These are phyloP conservation scores for Astraeus odoratus DNA, from an alignment of 768 basidiomycete species.

Conservation along the genomic window DNA sequence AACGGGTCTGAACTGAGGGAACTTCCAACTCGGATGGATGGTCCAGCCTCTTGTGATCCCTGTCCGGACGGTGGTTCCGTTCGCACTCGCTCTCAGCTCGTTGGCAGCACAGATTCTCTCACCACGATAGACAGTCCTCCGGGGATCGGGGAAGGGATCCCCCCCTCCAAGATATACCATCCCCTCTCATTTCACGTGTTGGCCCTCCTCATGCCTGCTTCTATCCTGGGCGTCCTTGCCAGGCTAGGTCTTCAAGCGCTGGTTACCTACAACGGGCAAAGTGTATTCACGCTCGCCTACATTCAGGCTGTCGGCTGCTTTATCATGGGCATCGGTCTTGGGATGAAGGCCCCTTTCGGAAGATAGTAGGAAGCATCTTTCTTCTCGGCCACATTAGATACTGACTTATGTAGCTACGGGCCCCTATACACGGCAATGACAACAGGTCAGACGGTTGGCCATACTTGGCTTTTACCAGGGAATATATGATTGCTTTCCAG, in stretches of 20 bases:
- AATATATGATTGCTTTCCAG: slow-evolving; percentile 28
- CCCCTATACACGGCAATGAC: slow-evolving; percentile 85
- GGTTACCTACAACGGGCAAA: slow-evolving; percentile 61
- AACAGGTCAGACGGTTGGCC: slow-evolving; percentile 50
- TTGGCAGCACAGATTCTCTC: slow-evolving; percentile 30
- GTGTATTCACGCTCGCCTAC: slow-evolving; percentile 81
- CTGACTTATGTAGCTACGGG: slow-evolving; percentile 53
- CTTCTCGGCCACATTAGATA: slow-evolving; percentile 5
- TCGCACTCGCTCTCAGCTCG: background rate
- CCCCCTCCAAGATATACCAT: slow-evolving; percentile 31
- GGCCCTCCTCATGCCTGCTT: slow-evolving; percentile 67
- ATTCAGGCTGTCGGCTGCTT: slow-evolving; percentile 84
- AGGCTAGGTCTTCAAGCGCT: slow-evolving; percentile 75
- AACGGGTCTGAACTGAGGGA: background rate
- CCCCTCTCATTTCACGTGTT: slow-evolving; percentile 62
- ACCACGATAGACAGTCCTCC: slow-evolving; percentile 38
- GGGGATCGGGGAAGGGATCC: slow-evolving; percentile 24
- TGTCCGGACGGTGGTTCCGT: background rate
- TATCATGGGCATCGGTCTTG: slow-evolving; percentile 79
- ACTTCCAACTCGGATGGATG: background rate
- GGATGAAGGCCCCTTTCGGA: slow-evolving; percentile 65
- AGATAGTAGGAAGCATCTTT: slow-evolving; percentile 56
- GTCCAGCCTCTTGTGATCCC: background rate
- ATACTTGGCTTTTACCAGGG: background rate
- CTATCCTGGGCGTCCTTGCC: slow-evolving; percentile 81